Conservation (phyloP, 306 rosid genomes). For the Gillenia trifoliata region DNA sequence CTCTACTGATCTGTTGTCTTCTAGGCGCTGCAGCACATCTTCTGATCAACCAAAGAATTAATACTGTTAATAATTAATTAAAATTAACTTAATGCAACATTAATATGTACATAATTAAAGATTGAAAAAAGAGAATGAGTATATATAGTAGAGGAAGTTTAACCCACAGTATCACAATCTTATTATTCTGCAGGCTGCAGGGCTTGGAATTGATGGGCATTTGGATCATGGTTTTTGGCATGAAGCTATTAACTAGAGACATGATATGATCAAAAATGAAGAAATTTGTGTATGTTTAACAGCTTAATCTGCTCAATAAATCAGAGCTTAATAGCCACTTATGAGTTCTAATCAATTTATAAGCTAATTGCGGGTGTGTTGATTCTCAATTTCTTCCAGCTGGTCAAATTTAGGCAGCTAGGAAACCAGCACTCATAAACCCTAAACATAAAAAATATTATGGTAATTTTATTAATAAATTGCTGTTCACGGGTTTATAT, state of each 20-base stretch:
- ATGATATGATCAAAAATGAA: background rate
- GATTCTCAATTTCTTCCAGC: background rate
- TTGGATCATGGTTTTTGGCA: constrained; percentile 4
- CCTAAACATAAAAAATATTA: background rate
- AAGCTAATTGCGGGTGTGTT: background rate
- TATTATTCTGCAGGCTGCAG: background rate
- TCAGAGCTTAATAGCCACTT: background rate
- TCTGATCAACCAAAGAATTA: constrained; percentile 2
- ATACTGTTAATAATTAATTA: background rate
- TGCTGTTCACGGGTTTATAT: background rate
- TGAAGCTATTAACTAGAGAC: background rate
- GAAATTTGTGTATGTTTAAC: background rate
- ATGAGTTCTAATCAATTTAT: constrained; percentile 3
- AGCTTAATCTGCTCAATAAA: background rate
- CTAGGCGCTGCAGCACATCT: background rate
- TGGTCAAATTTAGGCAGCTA: background rate
- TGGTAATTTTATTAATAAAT: background rate
- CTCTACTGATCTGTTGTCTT: background rate
- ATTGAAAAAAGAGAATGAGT: background rate
- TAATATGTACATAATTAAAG: background rate
- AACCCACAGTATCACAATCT: background rate
- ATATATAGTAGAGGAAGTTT: background rate
- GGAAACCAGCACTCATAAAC: background rate
- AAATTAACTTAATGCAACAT: background rate
- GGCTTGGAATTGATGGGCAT: background rate